These are phyloP conservation scores for Psilocybe tampanensis DNA, from an alignment of 768 basidiomycete genomes.

Conservation along the genomic window DNA sequence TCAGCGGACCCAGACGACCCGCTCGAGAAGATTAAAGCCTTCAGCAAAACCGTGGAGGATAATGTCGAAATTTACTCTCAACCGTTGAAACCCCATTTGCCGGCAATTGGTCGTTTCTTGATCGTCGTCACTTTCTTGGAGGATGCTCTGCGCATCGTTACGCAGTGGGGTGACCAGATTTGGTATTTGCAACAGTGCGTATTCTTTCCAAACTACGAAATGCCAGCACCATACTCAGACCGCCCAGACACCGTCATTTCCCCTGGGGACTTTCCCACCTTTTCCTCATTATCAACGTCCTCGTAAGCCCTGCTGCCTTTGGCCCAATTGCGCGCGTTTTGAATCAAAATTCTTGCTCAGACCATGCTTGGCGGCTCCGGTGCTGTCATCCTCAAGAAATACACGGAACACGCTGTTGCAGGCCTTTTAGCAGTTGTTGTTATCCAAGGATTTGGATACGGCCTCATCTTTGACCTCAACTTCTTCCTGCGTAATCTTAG, in stretches of 20 bases:
- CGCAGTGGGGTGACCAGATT: constrained; percentile 96
- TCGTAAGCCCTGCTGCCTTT: constrained; percentile 58
- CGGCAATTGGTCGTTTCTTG: constrained; percentile 92
- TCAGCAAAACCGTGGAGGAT: constrained; percentile 85
- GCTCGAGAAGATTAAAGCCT: constrained; percentile 70
- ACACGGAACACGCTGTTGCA: constrained; percentile 87
- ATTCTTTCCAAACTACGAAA: not conserved
- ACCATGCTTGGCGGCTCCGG: constrained; percentile 86
- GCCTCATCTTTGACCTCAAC: constrained; percentile 98
- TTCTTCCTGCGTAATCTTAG: constrained; percentile 99
- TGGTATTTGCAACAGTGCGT: constrained; percentile 96
- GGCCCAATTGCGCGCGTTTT: not conserved
- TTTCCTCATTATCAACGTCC: constrained; percentile 89
- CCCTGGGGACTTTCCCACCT: constrained; percentile 94
- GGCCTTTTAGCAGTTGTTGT: constrained; percentile 91
- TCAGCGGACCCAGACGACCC: constrained; percentile 84
- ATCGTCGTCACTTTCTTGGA: constrained; percentile 99
- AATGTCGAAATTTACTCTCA: constrained; percentile 90
- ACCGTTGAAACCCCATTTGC: constrained; percentile 92
- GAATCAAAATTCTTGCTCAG: constrained; percentile 40
- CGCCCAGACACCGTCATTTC: constrained; percentile 85
- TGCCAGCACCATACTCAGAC: constrained; percentile 10
- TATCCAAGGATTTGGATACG: constrained; percentile 97
- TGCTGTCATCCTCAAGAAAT: constrained; percentile 83
- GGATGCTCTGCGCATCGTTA: constrained; percentile 90